Base-by-base conservation (phyloP, 371 early-diverging fungal genomes). In the Entomophthora muscae region DNA sequence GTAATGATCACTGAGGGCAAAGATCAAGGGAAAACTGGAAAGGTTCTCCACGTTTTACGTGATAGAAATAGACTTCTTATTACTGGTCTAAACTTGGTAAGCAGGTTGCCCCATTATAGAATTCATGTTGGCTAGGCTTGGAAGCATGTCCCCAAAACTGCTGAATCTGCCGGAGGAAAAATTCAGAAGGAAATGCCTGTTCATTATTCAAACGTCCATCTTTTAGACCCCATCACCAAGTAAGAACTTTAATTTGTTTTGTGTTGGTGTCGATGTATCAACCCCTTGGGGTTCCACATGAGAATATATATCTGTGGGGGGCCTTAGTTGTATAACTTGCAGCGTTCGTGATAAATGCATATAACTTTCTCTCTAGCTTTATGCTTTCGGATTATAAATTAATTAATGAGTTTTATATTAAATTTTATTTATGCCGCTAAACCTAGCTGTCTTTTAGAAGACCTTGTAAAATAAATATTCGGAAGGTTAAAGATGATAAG, bases 21-120 rank as follows among this genome's bases (percentile, higher is more conserved):
- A 65, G 83, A 85, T 64, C 78, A 79, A 65, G 84, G 84, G 53
- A 72, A 80, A 68, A 75, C 73, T 23, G 86, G 84, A 61, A 71
- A 65, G 26, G 76, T 85, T 13, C 63, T 72, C 30, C 69, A 76
- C 62, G 80, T 85, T 0, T 52, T 74, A 53, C 73, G 81, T 58
- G 71, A 77, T 29, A 67, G 70, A 57, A 83, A 84, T 71, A 63
- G 71, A 12, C 72, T 85, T 63, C 67, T 75, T 29, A 77, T 85
- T 32, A 66, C 73, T 5, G 82, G 76, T 21, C 66, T 72, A 63
- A 78, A 79, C 58, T 63, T 82, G 76, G 84, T 78, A 70, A 54
- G 5, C 27, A 31, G 27, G 23, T 24, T 55, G 56, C 24, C 7
- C 5, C 24, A 55, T 27, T 12, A 24, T 24, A 24, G 27, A 24